A percentile compares a stretch with the other conserved stretches of the same genome.
phyloP scores from a whole-genome alignment of 305 asterid species.

The Plantago lanceolata region DNA sequence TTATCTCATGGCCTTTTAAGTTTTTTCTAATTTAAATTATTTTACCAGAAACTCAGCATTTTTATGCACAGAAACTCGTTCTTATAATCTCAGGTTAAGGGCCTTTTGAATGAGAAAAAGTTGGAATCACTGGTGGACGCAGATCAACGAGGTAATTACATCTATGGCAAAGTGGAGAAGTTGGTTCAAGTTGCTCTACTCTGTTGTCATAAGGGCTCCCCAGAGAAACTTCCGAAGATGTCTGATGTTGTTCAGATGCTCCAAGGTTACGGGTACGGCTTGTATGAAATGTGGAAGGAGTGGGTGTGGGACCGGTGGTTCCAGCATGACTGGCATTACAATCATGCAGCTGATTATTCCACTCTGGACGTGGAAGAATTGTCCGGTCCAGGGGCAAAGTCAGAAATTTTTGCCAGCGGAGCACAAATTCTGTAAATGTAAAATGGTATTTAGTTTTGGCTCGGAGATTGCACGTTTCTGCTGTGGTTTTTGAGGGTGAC shows the following conservation, averaged over 20 bases:
- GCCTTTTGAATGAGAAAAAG: slow-evolving; percentile 58
- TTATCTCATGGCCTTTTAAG: slow-evolving; percentile 65
- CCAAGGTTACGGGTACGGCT: background rate
- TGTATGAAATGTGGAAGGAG: background rate
- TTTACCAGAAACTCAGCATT: slow-evolving; percentile 33
- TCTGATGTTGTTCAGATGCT: background rate
- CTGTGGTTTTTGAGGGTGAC: too few relatives aligned
- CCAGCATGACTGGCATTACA: too few relatives aligned
- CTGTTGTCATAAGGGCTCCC: background rate
- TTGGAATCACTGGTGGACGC: background rate
- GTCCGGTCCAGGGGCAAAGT: too few relatives aligned
- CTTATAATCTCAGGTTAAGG: slow-evolving; percentile 56
- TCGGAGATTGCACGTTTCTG: too few relatives aligned
- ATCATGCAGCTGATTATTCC: too few relatives aligned
- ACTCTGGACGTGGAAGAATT: too few relatives aligned
- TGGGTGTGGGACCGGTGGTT: too few relatives aligned
- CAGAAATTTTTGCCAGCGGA: too few relatives aligned
- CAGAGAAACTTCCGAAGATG: background rate
- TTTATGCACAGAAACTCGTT: slow-evolving; percentile 17
- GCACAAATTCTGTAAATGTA: too few relatives aligned
- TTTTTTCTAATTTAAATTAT: slow-evolving; percentile 77
- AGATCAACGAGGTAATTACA: background rate
- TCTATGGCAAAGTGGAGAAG: slow-evolving; percentile 39
- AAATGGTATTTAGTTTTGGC: too few relatives aligned
- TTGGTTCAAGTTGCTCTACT: background rate